Conservation (phyloP, 1,284 basidiomycete species). For the Malassezia japonica region DNA sequence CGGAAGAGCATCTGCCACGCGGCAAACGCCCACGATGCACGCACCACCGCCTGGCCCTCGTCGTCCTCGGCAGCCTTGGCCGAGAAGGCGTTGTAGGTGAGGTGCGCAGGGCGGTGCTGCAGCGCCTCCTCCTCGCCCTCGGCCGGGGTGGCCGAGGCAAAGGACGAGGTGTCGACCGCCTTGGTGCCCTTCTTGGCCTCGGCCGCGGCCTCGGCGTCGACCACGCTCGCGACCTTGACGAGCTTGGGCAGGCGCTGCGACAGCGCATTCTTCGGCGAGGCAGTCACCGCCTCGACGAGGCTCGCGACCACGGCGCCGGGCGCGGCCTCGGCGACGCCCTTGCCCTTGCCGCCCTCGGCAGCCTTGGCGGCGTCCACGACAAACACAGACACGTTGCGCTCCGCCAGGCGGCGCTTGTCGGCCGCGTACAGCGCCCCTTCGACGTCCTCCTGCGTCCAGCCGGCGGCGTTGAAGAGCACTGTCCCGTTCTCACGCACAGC, state of each 20-base stretch:
- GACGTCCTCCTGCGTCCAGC: conserved; percentile 40
- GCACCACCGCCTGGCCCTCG: conserved; percentile 18
- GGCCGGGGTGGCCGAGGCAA: conserved; percentile 24
- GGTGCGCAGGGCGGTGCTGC: conserved; percentile 32
- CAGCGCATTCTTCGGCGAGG: not conserved
- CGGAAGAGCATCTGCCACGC: conserved; percentile 47
- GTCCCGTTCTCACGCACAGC: conserved; percentile 35
- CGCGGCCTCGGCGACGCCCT: conserved; percentile 33
- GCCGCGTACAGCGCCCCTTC: conserved; percentile 34
- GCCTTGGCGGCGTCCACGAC: conserved; percentile 35
- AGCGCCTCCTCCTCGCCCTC: conserved; percentile 25
- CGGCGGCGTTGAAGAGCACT: conserved; percentile 39
- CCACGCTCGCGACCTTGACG: not conserved
- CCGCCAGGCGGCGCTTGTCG: conserved; percentile 38
- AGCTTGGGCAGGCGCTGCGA: not conserved
- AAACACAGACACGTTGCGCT: conserved; percentile 29
- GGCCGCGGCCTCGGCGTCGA: conserved; percentile 15
- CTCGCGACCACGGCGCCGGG: conserved; percentile 32
- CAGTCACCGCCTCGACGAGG: conserved; percentile 18
- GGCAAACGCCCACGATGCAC: conserved; percentile 40
- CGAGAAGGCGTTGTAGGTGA: conserved; percentile 39
- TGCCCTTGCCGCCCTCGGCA: conserved; percentile 36
- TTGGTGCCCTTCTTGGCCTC: conserved; percentile 24
- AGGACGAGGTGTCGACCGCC: conserved; percentile 17
- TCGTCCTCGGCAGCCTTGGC: conserved; percentile 25